Conservation (phyloP, 495 filamentous ascomycete genomes). For the Aspergillus indologenus region DNA sequence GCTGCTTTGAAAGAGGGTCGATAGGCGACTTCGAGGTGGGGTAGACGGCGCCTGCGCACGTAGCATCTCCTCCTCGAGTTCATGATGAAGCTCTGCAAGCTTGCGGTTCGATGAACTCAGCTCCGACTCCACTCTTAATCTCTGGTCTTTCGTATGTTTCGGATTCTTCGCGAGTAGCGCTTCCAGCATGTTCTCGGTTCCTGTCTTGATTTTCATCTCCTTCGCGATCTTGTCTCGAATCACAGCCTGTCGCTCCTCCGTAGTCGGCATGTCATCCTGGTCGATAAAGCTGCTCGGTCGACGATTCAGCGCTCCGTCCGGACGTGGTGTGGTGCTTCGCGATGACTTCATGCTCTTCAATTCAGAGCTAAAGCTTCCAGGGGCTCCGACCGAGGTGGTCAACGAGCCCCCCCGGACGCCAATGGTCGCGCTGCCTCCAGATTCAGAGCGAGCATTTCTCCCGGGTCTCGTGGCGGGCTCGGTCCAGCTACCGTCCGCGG, state of each 20-base stretch:
- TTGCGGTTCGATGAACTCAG: constrained; percentile 86
- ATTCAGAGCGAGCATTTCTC: constrained; percentile 52
- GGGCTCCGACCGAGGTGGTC: constrained; percentile 62
- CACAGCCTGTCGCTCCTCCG: constrained; percentile 70
- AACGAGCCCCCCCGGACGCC: constrained; percentile 59
- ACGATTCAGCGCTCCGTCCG: constrained; percentile 54
- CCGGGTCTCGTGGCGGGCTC: constrained; percentile 40
- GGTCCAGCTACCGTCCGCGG: constrained; percentile 46
- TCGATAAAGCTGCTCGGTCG: constrained; percentile 64
- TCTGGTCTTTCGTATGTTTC: constrained; percentile 92
- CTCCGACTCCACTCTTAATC: constrained; percentile 82
- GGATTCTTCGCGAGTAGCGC: constrained; percentile 90
- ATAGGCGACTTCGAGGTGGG: constrained; percentile 64
- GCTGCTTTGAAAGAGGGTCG: constrained; percentile 63
- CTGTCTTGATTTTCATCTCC: constrained; percentile 95
- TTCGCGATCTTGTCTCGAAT: constrained; percentile 82
- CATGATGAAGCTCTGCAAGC: constrained; percentile 75
- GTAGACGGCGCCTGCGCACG: constrained; percentile 64
- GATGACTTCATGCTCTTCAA: constrained; percentile 70
- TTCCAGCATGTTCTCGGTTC: constrained; percentile 95
- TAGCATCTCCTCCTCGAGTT: constrained; percentile 71
- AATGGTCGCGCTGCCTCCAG: constrained; percentile 59
- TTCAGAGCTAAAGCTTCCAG: constrained; percentile 91
- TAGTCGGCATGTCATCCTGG: constrained; percentile 52
- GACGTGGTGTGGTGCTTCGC: constrained; percentile 65